These are phyloP conservation scores for Thuidium tamariscinum DNA, from an alignment of 225 moss, liverwort and hornwort genomes.

Conservation along the genomic window DNA sequence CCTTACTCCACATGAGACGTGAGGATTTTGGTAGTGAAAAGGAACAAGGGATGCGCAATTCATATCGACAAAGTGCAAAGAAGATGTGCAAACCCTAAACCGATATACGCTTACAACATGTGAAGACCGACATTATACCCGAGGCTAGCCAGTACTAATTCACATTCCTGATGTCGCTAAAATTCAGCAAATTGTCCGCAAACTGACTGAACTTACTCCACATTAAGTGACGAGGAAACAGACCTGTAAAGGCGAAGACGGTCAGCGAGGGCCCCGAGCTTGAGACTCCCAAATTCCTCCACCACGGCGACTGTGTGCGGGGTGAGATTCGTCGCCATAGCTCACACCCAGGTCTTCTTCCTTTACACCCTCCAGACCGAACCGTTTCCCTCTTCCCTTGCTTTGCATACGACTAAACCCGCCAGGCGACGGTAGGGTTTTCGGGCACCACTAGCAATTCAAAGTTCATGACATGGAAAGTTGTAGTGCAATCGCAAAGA, in stretches of 20 bases:
- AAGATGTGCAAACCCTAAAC: not conserved
- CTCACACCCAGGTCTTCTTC: not conserved
- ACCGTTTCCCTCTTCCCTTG: not conserved
- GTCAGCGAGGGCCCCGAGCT: constrained; percentile 15
- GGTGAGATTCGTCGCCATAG: not conserved
- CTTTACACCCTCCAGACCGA: not conserved
- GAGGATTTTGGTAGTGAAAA: not conserved
- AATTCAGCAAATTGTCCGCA: not conserved
- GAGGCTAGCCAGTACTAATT: not conserved
- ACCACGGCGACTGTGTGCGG: not conserved
- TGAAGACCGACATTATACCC: not conserved
- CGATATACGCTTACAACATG: not conserved
- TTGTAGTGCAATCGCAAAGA: not conserved
- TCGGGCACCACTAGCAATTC: not conserved
- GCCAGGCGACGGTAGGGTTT: not conserved
- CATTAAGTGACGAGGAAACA: not conserved
- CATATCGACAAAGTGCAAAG: not conserved
- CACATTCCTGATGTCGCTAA: not conserved
- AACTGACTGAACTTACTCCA: not conserved
- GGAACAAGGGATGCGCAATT: not conserved
- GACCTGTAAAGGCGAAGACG: constrained; percentile 22
- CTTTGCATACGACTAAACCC: not conserved
- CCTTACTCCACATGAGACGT: not conserved
- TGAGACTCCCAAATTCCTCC: not conserved
- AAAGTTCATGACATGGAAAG: not conserved